Evolutionary conservation across 257 asterid genomes (phyloP), one percentile per base, ranked within the genome.

Genomic region (Gentiana macrophylla): DNA sequence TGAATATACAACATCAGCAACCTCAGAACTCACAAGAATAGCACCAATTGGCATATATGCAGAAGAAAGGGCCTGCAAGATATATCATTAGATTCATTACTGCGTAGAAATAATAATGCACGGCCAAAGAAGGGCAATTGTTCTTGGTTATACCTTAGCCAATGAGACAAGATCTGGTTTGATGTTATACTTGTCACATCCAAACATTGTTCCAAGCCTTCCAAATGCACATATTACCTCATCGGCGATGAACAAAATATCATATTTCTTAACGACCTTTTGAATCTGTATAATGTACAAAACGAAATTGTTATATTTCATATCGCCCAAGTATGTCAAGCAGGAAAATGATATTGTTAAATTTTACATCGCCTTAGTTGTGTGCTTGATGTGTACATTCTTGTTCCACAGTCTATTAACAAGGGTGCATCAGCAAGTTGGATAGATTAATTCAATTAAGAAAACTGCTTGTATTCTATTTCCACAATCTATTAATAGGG

Each of bases 161-260:
- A 91, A 0, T 47, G 97, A 74, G 70, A 91, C 97, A 24, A 91
- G 95, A 70, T 91, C 97, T 1, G 97, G 98, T 56, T 83, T 87
- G 72, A 87, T 91, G 62, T 82, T 84, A 57, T 84, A 91, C 74
- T 78, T 87, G 72, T 91, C 98, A 70, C 86, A 78, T 32, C 98
- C 98, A 35, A 91, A 91, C 97, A 75, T 79, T 32, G 96, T 78
- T 24, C 98, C 98, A 6, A 83, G 78, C 69, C 98, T 84, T 62
- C 98, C 98, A 71, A 91, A 91, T 55, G 93, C 98, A 53, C 97
- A 91, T 70, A 91, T 81, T 3, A 91, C 98, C 83, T 91, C 98
- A 74, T 91, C 98, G 35, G 94, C 98, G 61, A 87, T 80, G 68
- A 91, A 78, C 61, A 91, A 86, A 61, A 91, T 80, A 55, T 87